phyloP scores from a whole-genome alignment of 1,139 yeast species.

The Yarrowia galli region DNA sequence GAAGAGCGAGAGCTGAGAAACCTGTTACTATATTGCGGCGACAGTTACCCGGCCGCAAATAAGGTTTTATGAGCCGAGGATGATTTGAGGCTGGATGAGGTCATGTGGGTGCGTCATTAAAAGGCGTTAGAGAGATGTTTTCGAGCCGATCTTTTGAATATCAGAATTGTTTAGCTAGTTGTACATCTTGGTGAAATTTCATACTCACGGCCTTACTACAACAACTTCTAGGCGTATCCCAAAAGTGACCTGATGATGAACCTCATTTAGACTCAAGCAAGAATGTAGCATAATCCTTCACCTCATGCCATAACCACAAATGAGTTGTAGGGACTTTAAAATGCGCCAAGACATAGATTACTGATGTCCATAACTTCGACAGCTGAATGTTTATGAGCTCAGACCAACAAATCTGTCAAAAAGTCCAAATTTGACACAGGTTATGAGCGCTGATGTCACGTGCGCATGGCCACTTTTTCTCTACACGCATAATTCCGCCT shows the following conservation, averaged over 20 bases:
- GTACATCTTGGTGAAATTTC: too few species aligned
- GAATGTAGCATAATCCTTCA: neutral
- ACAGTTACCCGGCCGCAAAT: constrained; percentile 2
- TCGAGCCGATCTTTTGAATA: too few species aligned
- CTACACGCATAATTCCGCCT: neutral
- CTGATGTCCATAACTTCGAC: too few species aligned
- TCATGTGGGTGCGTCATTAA: neutral
- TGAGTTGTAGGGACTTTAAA: too few species aligned
- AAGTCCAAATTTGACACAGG: neutral
- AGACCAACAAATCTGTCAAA: too few species aligned
- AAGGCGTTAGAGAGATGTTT: neutral
- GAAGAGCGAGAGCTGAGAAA: neutral
- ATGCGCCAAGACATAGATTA: too few species aligned
- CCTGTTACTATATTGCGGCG: neutral
- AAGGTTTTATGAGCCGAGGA: neutral
- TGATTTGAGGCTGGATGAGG: neutral
- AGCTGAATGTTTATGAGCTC: too few species aligned
- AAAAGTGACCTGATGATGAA: too few species aligned
- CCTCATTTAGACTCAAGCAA: neutral
- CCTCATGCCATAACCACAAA: too few species aligned
- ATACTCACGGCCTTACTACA: too few species aligned
- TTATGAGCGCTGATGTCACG: constrained; percentile 13
- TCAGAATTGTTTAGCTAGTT: too few species aligned
- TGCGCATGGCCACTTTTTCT: neutral
- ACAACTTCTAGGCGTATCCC: too few species aligned